These are phyloP conservation scores for Oryza rufipogon DNA, from an alignment of 176 grass and related monocot genomes.

Conservation along the genomic window DNA sequence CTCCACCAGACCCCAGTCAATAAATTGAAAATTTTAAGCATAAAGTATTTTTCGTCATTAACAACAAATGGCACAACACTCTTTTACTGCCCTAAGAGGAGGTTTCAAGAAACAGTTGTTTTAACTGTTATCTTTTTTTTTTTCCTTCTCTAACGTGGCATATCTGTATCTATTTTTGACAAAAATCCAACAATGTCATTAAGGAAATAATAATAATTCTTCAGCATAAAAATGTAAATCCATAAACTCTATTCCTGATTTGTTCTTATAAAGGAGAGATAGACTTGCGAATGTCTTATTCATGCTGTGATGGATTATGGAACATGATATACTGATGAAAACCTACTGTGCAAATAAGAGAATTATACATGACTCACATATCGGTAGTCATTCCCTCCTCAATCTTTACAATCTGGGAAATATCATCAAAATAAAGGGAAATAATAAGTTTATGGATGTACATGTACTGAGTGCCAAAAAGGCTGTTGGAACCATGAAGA, in stretches of 20 bases:
- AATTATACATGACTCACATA: constrained; percentile 67
- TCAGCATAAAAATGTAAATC: not conserved
- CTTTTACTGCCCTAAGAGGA: not conserved
- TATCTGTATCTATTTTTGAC: not conserved
- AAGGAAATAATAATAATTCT: constrained; percentile 10
- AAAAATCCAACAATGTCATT: not conserved
- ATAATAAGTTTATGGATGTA: constrained; percentile 42
- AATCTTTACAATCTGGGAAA: constrained; percentile 91
- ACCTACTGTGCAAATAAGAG: constrained; percentile 22
- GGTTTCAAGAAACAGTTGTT: not conserved
- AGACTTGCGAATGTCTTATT: constrained; percentile 7
- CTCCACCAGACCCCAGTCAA: not conserved
- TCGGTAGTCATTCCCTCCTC: constrained; percentile 94
- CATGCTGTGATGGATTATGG: not conserved
- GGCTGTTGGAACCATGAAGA: constrained; percentile 27
- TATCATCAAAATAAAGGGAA: constrained; percentile 47
- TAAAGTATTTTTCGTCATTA: not conserved
- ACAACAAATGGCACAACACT: not conserved
- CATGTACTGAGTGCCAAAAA: constrained; percentile 26
- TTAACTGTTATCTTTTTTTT: not conserved
- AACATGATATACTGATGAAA: constrained; percentile 28
- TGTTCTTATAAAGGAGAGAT: not conserved
- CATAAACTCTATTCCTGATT: not conserved
- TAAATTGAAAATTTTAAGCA: not conserved
- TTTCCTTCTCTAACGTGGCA: not conserved